Evolutionary conservation across 2,329 filamentous ascomycete genomes (phyloP).

Genomic region (Endoconidiophora polonica): DNA sequence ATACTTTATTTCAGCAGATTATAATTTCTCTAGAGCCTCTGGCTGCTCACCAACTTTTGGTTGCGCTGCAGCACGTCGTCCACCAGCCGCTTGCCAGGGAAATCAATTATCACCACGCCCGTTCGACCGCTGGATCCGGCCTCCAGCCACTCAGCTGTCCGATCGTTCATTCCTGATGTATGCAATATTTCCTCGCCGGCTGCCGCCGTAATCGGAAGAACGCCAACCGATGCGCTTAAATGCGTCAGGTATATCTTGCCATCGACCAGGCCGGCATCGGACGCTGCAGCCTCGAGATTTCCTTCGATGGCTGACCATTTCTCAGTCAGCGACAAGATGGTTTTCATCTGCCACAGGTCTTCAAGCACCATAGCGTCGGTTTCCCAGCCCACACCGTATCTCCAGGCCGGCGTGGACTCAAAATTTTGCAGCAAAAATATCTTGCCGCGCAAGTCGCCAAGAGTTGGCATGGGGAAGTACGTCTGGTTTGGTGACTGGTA

Average conservation of each 20-base stretch:
- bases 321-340: slow-evolving; percentile 25
- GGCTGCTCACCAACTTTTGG: not conserved
- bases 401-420: slow-evolving; percentile 9
- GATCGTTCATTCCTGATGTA: slow-evolving; percentile 29
- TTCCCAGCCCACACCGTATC: slow-evolving; percentile 29
- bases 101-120: slow-evolving; percentile 32
- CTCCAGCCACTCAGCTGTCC: slow-evolving; percentile 28
- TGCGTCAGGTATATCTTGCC: slow-evolving; percentile 18
- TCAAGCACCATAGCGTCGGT: slow-evolving; percentile 28
- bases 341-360: slow-evolving; percentile 28
- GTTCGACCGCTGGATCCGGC: slow-evolving; percentile 16
- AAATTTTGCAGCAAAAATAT: slow-evolving; percentile 32
- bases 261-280: not conserved
- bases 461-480: slow-evolving; percentile 25
- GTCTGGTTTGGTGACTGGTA: slow-evolving; percentile 13
- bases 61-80: slow-evolving; percentile 28
- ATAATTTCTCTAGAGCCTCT: too few species aligned
- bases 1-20: too few species aligned
- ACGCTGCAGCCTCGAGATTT: slow-evolving; percentile 23
- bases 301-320: slow-evolving; percentile 29
- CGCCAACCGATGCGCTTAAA: not conserved
- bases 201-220: slow-evolving; percentile 28
- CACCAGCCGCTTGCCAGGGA: slow-evolving; percentile 27
- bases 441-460: slow-evolving; percentile 28
- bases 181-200: slow-evolving; percentile 24